Evolutionary conservation across 2,329 filamentous ascomycete genomes (phyloP).

Genomic region (Monilinia laxa): DNA sequence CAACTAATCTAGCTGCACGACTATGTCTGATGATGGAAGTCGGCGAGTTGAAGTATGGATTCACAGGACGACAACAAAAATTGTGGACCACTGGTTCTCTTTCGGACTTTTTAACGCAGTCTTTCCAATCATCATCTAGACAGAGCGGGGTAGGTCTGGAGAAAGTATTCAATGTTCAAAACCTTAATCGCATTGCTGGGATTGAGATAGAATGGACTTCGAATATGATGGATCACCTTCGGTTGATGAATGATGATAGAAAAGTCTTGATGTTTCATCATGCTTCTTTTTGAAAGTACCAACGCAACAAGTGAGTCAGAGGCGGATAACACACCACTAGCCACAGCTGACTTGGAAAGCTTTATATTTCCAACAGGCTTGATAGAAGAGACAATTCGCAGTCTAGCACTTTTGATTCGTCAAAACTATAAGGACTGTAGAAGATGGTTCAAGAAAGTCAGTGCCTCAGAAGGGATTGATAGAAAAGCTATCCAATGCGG

Average conservation of each 20-base stretch:
- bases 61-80: neutral
- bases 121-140: neutral
- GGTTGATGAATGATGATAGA: constrained; percentile 42
- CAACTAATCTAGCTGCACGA: neutral
- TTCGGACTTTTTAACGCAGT: neutral
- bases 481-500: neutral
- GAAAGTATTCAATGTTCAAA: constrained; percentile 10
- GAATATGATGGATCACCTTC: constrained; percentile 46
- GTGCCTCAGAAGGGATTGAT: neutral
- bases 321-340: neutral
- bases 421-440: neutral
- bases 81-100: neutral
- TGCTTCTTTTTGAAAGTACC: constrained; percentile 32
- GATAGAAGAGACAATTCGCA: constrained; percentile 9
- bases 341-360: neutral
- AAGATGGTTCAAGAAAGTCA: neutral
- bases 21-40: neutral
- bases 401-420: neutral
- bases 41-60: neutral
- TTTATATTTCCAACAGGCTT: neutral
- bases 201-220: constrained; percentile 35
- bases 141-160: neutral
- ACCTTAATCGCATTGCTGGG: constrained; percentile 13
- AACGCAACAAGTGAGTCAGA: neutral
- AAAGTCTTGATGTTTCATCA: constrained; percentile 45